Evolutionary conservation across 768 basidiomycete genomes (phyloP).

Genomic region (Termitomyces sp.): DNA sequence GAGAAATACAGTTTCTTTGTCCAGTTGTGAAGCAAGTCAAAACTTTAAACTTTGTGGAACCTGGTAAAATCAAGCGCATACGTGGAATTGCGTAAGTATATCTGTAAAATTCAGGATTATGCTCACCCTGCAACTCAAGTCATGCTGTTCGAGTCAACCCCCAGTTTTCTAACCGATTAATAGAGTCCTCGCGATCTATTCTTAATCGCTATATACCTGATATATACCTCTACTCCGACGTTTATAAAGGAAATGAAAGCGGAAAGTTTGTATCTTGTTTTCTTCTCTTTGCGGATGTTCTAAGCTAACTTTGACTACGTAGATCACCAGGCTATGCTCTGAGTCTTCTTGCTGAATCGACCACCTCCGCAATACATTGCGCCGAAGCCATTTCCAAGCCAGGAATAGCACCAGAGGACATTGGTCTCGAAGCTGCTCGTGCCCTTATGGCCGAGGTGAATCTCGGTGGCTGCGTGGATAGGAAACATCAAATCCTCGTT

Average conservation of each 20-base stretch:
- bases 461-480: slow-evolving; percentile 86
- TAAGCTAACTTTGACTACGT: not conserved
- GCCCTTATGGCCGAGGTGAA: slow-evolving; percentile 74
- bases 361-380: slow-evolving; percentile 83
- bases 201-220: slow-evolving; percentile 97
- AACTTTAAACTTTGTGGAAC: slow-evolving; percentile 86
- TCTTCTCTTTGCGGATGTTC: not conserved
- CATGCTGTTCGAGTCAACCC: slow-evolving; percentile 96
- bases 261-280: slow-evolving; percentile 67
- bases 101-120: not conserved
- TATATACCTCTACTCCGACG: slow-evolving; percentile 96
- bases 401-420: slow-evolving; percentile 86
- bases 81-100: slow-evolving; percentile 85
- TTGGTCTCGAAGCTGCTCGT: slow-evolving; percentile 77
- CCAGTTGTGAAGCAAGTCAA: slow-evolving; percentile 89
- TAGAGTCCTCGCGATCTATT: slow-evolving; percentile 87
- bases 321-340: slow-evolving; percentile 97
- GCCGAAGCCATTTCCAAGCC: slow-evolving; percentile 82
- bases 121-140: slow-evolving; percentile 31
- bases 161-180: slow-evolving; percentile 97
- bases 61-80: slow-evolving; percentile 90
- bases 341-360: slow-evolving; percentile 86
- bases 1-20: slow-evolving; percentile 90
- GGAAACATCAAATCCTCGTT: slow-evolving; percentile 81
- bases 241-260: slow-evolving; percentile 95